Percentiles rank a stretch among this genome's conserved stretches.
These are phyloP conservation scores for Liriodendron chinense DNA, from an alignment of 164 flowering plant genomes.

Conservation along the genomic window DNA sequence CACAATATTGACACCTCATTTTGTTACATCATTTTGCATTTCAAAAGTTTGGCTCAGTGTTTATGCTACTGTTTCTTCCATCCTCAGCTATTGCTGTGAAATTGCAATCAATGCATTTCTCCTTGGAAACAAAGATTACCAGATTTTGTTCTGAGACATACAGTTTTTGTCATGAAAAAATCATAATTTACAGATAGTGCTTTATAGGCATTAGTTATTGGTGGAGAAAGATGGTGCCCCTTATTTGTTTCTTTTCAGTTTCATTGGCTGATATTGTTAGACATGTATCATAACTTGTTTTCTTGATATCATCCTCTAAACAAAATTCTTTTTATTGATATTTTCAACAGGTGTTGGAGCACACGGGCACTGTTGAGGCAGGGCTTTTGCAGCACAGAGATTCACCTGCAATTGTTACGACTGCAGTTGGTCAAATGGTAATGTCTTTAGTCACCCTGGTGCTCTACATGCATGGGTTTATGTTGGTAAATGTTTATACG, in stretches of 20 bases:
- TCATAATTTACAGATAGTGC: neutral
- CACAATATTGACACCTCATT: neutral
- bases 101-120: neutral
- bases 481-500: neutral
- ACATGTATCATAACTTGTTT: too few relatives aligned
- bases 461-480: neutral
- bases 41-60: neutral
- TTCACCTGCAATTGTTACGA: conserved; percentile 49
- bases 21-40: neutral
- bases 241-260: neutral
- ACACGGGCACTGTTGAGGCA: conserved; percentile 50
- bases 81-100: neutral
- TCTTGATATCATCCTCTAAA: neutral
- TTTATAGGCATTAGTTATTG: neutral
- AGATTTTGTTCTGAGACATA: neutral
- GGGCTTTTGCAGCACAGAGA: conserved; percentile 41
- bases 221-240: neutral
- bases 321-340: neutral
- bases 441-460: neutral
- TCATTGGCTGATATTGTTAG: neutral
- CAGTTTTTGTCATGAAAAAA: neutral
- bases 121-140: neutral
- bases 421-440: conserved; percentile 91
- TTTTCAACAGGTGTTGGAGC: conserved; percentile 55
- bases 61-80: neutral